Evolutionary conservation across 73 alveolate species (phyloP).

Genomic region (Paramecium bursaria): DNA sequence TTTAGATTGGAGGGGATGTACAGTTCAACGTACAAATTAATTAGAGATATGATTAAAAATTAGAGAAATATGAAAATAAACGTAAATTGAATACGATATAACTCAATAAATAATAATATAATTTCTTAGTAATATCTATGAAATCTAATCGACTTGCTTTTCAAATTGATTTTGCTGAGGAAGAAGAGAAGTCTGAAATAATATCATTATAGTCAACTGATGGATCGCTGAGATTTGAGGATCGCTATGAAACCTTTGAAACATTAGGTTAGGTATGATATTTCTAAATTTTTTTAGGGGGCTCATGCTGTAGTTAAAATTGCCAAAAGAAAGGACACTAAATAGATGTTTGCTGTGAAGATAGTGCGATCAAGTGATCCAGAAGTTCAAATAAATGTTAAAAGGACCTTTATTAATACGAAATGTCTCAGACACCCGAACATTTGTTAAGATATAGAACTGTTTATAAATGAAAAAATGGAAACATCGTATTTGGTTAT

Average conservation of each 20-base stretch:
- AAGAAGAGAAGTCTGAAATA: neutral
- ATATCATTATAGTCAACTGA: neutral
- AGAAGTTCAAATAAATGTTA: conserved; percentile 58
- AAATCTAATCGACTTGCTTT: neutral
- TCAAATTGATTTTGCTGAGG: neutral
- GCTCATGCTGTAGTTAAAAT: conserved; percentile 64
- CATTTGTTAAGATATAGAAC: conserved; percentile 55
- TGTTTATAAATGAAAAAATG: conserved; percentile 64
- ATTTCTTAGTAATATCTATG: neutral
- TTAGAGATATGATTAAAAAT: conserved; percentile 24
- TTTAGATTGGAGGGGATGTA: conserved; percentile 34
- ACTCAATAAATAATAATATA: neutral
- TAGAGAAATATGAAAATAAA: no score
- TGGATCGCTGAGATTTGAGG: neutral
- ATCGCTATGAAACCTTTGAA: neutral
- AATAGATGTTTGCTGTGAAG: conserved; percentile 63
- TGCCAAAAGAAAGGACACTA: conserved; percentile 54
- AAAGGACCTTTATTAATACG: conserved; percentile 54
- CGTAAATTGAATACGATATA: neutral
- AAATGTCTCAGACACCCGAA: conserved; percentile 56
- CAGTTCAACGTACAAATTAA: neutral
- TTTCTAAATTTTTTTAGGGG: conserved; percentile 50
- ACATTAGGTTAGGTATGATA: conserved; percentile 28
- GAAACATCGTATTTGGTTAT: conserved; percentile 63
- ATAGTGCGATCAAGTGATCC: conserved; percentile 69